A percentile compares a stretch with the other conserved stretches of the same genome.
These are phyloP conservation scores for Oenanthe sinensis DNA, from an alignment of 129 eudicot species.

Conservation along the genomic window DNA sequence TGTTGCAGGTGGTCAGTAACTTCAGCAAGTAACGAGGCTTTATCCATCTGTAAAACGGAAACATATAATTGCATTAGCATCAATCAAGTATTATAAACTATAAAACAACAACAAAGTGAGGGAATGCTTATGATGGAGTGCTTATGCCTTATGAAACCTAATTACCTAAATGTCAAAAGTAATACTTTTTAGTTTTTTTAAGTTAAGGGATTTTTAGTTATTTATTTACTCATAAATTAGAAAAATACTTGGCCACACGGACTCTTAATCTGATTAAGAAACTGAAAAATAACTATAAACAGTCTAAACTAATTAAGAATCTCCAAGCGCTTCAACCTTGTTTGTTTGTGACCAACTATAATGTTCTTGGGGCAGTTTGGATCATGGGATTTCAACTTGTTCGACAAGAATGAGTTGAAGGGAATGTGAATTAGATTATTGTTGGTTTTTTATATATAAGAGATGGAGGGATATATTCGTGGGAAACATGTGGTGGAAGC, in stretches of 20 bases:
- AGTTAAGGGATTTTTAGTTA: neutral
- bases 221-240: neutral
- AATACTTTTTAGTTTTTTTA: neutral
- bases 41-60: conserved; percentile 62
- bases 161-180: neutral
- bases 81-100: neutral
- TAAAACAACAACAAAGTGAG: neutral
- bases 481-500: too few relatives aligned
- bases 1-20: conserved; percentile 51
- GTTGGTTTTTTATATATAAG: too few relatives aligned
- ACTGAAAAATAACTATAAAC: neutral
- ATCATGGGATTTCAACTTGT: neutral
- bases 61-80: conserved; percentile 9
- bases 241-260: neutral
- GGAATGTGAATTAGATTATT: neutral
- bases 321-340: neutral
- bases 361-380: too few relatives aligned
- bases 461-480: too few relatives aligned
- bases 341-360: too few relatives aligned
- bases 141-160: neutral
- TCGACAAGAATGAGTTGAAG: too few relatives aligned
- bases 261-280: neutral
- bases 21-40: conserved; percentile 75
- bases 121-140: neutral
- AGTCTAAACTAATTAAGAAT: neutral